Evolutionary conservation across 2,329 filamentous ascomycete species (phyloP), one percentile per base, ranked within the genome.

Genomic region (Aspergillus floridensis): DNA sequence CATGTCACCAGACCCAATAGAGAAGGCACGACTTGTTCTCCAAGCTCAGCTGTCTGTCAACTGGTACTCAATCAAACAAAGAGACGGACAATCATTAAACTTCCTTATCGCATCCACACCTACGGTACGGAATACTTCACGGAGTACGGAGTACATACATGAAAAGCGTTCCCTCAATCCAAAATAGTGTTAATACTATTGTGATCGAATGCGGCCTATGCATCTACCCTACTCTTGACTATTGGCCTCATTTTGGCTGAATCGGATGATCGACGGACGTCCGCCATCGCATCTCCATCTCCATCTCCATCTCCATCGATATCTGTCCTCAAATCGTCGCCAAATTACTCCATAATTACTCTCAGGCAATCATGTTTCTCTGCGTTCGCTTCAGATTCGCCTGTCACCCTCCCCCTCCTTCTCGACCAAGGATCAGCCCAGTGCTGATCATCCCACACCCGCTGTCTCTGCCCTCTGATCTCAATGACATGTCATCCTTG

Each of bases 401-500:
- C 38, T 44, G 38, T 44, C 38, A 44, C 38, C 38, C 38, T 44
- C 38, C 38, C 38, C 38, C 38, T 44, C 38, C 16, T 5, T 44
- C 38, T 44, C 52, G 31, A 46, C 52, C n/a, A 31, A 19, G 38
- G 38, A 47, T 54, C 52, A 54, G 38, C 38, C 38, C 52, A 54
- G 52, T 47, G 52, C 46, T 47, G 52, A 47, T 54, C 52, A 54
- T 44, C 38, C 52, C 52, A 54, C 16, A n/a, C 16, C 46, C 38
- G 2, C 24, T 10, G 24, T 46, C 52, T 38, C 38, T 29, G 11
- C n/a, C 38, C 41, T 54, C 52, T 54, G 48, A 51, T 57, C 54
- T 49, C 51, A 53, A 53, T 46, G 52, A 54, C 38, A 49, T 50
- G 44, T 57, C 47, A 57, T 57, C 19, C 14, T 35, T 29, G 44